These are phyloP conservation scores for Cadophora luteo-olivacea DNA, from an alignment of 2,329 filamentous ascomycete species.

Conservation along the genomic window DNA sequence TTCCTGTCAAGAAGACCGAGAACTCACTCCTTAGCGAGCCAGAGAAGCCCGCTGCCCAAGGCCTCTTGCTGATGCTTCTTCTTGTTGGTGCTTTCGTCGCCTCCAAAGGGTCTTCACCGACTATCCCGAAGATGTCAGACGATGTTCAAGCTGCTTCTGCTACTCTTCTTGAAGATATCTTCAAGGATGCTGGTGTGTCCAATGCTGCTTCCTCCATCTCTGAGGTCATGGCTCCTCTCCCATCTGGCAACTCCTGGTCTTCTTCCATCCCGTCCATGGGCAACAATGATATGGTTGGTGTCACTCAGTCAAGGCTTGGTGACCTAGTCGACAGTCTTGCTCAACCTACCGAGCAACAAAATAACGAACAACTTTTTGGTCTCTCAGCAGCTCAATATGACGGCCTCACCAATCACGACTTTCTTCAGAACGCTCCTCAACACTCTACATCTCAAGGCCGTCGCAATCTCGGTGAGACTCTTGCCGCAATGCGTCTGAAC, in stretches of 20 bases:
- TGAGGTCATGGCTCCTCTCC: constrained; percentile 54
- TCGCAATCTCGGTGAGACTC: constrained; percentile 79
- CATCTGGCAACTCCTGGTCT: constrained; percentile 58
- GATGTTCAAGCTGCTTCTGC: constrained; percentile 81
- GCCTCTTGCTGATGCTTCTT: constrained; percentile 92
- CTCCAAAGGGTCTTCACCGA: constrained; percentile 78
- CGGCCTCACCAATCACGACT: constrained; percentile 78
- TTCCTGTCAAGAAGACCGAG: constrained; percentile 61
- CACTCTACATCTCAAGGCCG: constrained; percentile 67
- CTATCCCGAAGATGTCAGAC: constrained; percentile 79
- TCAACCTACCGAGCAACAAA: constrained; percentile 81
- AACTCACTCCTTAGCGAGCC: constrained; percentile 53
- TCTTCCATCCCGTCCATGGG: constrained; percentile 48
- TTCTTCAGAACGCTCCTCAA: constrained; percentile 62
- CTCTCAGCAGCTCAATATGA: constrained; percentile 90
- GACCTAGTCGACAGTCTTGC: constrained; percentile 73
- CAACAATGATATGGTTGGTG: constrained; percentile 53
- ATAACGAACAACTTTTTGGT: constrained; percentile 86
- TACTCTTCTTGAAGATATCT: constrained; percentile 78
- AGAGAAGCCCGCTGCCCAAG: constrained; percentile 75
- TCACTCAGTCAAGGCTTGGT: constrained; percentile 67
- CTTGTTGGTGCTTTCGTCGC: constrained; percentile 96
- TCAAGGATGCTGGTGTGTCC: constrained; percentile 76
- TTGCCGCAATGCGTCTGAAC: constrained; percentile 77
- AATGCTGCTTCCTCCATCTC: constrained; percentile 50